Percentiles rank a stretch among this genome's conserved stretches.
phyloP scores from a whole-genome alignment of 352 stramenopile genomes.

The Phytopythium cucurbitacearum region DNA sequence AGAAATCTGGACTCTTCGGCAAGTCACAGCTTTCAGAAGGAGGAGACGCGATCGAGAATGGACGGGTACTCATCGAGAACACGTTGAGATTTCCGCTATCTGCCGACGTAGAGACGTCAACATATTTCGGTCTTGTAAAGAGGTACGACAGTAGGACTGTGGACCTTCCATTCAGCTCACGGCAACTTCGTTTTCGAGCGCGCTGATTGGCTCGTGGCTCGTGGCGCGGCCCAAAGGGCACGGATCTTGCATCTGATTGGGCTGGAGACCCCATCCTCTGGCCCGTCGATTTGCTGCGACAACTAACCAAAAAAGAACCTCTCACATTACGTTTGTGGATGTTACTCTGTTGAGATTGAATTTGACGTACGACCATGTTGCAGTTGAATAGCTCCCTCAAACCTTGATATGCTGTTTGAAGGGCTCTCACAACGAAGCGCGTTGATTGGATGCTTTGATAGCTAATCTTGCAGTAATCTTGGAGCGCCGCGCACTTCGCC shows the following conservation, averaged over 20 bases:
- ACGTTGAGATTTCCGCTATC: too few relatives aligned
- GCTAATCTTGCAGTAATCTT: slow-evolving; percentile 2
- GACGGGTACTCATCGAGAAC: too few relatives aligned
- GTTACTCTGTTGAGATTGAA: too few relatives aligned
- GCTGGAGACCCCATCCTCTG: slow-evolving; percentile 4
- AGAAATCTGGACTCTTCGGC: too few relatives aligned
- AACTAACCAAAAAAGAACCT: background rate
- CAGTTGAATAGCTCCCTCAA: background rate
- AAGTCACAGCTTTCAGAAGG: too few relatives aligned
- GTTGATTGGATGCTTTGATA: too few relatives aligned
- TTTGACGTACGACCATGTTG: too few relatives aligned
- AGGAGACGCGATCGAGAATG: too few relatives aligned
- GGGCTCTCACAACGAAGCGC: too few relatives aligned
- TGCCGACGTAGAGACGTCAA: too few relatives aligned
- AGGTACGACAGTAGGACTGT: background rate
- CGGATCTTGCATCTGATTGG: slow-evolving; percentile 13
- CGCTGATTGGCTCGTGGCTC: slow-evolving; percentile 12
- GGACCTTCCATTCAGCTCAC: background rate
- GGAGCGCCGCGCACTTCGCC: slow-evolving; percentile 1
- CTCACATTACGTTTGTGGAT: background rate
- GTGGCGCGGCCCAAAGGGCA: slow-evolving; percentile 12
- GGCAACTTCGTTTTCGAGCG: background rate
- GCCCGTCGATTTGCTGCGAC: background rate
- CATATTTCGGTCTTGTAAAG: background rate
- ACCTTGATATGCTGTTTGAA: background rate